phyloP scores from a whole-genome alignment of 2,329 filamentous ascomycete species.

The Fulvia fulva region DNA sequence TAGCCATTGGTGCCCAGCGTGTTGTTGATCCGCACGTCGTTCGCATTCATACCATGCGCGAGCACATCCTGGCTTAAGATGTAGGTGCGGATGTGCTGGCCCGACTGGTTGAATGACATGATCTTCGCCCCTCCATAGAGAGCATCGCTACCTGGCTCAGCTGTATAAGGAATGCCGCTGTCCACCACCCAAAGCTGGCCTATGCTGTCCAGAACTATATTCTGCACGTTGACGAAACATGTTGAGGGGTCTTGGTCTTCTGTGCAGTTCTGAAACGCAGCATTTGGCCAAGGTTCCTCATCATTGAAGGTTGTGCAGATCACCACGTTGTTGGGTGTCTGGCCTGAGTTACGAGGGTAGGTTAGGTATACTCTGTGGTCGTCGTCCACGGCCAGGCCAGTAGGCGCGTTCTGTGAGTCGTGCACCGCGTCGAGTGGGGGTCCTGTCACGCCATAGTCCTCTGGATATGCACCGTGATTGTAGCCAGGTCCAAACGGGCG shows the following conservation, averaged over 20 bases:
- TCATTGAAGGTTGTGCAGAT: conserved; percentile 37
- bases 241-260: conserved; percentile 37
- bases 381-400: conserved; percentile 39
- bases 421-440: conserved; percentile 36
- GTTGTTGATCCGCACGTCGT: conserved; percentile 44
- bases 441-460: conserved; percentile 38
- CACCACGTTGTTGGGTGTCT: conserved; percentile 38
- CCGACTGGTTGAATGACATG: conserved; percentile 39
- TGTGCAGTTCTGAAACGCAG: conserved; percentile 40
- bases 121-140: conserved; percentile 39
- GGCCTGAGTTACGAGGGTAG: conserved; percentile 40
- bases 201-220: conserved; percentile 40
- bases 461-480: conserved; percentile 26
- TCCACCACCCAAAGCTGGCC: conserved; percentile 42
- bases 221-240: conserved; percentile 47
- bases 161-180: conserved; percentile 35
- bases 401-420: conserved; percentile 36
- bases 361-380: conserved; percentile 40
- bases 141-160: conserved; percentile 25
- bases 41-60: conserved; percentile 38
- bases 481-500: conserved; percentile 22
- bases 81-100: conserved; percentile 36
- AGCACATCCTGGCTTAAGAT: conserved; percentile 35
- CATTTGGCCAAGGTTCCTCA: conserved; percentile 40
- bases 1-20: conserved; percentile 39